Percentiles rank a stretch among this genome's conserved stretches.
These are phyloP conservation scores for Fusarium phyllophilum DNA, from an alignment of 2,329 filamentous ascomycete species.

Conservation along the genomic window DNA sequence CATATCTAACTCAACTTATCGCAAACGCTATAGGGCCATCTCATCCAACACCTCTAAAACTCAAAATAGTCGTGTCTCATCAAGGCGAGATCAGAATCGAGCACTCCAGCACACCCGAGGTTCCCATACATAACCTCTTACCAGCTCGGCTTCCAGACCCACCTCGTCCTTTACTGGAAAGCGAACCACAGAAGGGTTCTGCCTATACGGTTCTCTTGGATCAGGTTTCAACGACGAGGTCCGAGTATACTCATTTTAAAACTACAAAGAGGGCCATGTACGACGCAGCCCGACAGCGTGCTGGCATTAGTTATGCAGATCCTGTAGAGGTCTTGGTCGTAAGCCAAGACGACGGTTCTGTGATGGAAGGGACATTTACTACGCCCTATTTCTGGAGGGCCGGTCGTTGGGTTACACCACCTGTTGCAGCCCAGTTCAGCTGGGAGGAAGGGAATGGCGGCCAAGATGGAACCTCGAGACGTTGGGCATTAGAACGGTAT, in stretches of 20 bases:
- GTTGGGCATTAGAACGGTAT: constrained; percentile 81
- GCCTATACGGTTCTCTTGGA: constrained; percentile 60
- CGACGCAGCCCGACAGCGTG: constrained; percentile 72
- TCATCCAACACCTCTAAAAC: constrained; percentile 54
- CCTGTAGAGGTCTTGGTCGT: constrained; percentile 79
- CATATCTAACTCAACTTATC: constrained; percentile 47
- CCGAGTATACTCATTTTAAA: constrained; percentile 84
- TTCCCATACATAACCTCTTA: constrained; percentile 64
- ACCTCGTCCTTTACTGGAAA: constrained; percentile 26
- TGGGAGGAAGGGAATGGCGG: constrained; percentile 70
- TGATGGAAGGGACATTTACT: constrained; percentile 89
- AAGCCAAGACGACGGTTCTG: constrained; percentile 65
- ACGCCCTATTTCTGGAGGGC: constrained; percentile 83
- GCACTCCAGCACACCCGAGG: constrained; percentile 48
- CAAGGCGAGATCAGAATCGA: constrained; percentile 60
- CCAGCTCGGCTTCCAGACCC: constrained; percentile 65
- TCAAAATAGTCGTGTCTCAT: constrained; percentile 66
- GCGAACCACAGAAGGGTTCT: constrained; percentile 42
- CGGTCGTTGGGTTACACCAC: constrained; percentile 83
- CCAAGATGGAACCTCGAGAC: constrained; percentile 81
- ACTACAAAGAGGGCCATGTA: constrained; percentile 82
- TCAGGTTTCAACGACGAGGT: constrained; percentile 51
- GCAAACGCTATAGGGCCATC: constrained; percentile 51
- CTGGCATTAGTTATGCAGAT: constrained; percentile 61
- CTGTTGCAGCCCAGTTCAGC: constrained; percentile 58